Evolutionary conservation across 176 grass and related monocot species (phyloP), one percentile per base, ranked within the genome.

Genomic region (Oryza meyeriana): DNA sequence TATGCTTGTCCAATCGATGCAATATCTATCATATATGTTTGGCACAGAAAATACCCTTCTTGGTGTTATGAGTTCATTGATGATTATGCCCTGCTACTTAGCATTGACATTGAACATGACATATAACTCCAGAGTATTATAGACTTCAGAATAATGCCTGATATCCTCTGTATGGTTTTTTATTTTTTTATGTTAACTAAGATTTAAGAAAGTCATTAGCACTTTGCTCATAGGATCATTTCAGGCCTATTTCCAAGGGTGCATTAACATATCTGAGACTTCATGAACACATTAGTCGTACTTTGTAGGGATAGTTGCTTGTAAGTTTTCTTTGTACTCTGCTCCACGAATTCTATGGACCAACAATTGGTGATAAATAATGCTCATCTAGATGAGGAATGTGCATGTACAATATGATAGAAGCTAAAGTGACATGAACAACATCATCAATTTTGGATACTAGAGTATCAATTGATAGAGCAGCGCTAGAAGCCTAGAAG

Each of bases 361-460:
- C 31, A 75, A 66, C 44, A 80, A 40, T 31, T 71, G 33, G 66
- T 27, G 6, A 16, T 33, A 68, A 82, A 47, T 36, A 78, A 50
- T 61, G 13, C 11, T 26, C 4, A 5, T 30, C 17, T 7, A 22
- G 3, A 66, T 73, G 27, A 48, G 22, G 4, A 24, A 83, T 63
- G 58, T 38, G 22, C 81, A 50, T 36, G 57, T 1, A 59, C 11
- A 28, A 61, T 73, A 61, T 70, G 26, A 47, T 78, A 39, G 48
- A 81, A 36, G 44, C 7, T 64, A 62, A 28, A 77, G n/a, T 26
- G 20, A 22, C 20, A 36, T 47, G 66, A 16, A 50, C 71, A 12
- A 61, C 24, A 77, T 38, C 38, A 28, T 20, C 40, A 69, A 62
- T 34, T 24, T 81, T 52, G 48, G 17, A 6, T 17, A 22, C 17